Evolutionary conservation across 768 basidiomycete species (phyloP).

Genomic region (Pluteus cervinus): DNA sequence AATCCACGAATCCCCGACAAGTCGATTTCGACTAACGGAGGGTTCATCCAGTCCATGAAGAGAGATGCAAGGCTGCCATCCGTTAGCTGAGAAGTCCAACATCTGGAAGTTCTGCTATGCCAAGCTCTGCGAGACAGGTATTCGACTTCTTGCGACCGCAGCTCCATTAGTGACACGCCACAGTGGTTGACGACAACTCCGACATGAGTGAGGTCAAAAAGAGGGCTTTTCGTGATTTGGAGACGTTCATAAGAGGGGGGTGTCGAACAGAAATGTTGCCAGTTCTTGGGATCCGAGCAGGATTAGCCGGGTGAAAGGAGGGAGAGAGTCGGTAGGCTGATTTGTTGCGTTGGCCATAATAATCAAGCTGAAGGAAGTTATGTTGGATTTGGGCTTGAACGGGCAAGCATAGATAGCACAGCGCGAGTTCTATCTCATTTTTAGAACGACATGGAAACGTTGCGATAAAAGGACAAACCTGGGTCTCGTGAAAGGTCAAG

Average conservation of each 20-base stretch:
- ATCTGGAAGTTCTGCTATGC: conserved; percentile 35
- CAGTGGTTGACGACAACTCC: conserved; percentile 51
- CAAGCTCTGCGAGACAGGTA: conserved; percentile 48
- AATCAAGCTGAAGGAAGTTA: conserved; percentile 75
- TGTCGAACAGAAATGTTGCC: conserved; percentile 67
- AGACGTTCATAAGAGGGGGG: conserved; percentile 64
- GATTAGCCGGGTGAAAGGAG: conserved; percentile 61
- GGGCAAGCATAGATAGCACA: conserved; percentile 63
- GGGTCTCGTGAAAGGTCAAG: conserved; percentile 84
- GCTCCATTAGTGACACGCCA: conserved; percentile 46
- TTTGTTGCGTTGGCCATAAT: conserved; percentile 79
- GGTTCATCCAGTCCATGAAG: conserved; percentile 55
- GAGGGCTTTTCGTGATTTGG: conserved; percentile 78
- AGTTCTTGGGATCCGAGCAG: conserved; percentile 74
- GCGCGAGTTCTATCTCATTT: conserved; percentile 61
- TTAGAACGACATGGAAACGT: not conserved
- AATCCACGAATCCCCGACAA: conserved; percentile 59
- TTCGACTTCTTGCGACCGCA: conserved; percentile 77
- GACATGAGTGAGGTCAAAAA: conserved; percentile 72
- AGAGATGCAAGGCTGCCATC: conserved; percentile 65
- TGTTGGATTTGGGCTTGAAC: conserved; percentile 80
- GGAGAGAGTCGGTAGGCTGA: conserved; percentile 50
- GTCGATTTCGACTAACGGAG: conserved; percentile 47
- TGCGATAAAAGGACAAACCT: conserved; percentile 42
- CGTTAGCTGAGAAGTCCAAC: conserved; percentile 74